Evolutionary conservation across 371 early-diverging fungal species (phyloP).

Genomic region (Zychaea mexicana): DNA sequence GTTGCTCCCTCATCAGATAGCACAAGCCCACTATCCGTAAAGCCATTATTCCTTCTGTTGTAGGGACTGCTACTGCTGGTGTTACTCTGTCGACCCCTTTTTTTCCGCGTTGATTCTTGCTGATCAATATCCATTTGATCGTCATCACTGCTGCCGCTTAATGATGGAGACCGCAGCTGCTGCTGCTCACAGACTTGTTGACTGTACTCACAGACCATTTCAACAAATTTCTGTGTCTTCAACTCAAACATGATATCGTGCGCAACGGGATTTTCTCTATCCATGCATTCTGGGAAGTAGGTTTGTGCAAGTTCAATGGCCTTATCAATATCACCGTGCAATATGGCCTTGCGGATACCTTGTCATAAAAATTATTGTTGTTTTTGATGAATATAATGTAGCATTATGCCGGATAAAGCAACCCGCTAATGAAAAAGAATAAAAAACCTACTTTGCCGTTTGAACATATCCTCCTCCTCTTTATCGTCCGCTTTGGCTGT

Average conservation of each 20-base stretch:
- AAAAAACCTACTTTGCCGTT: conserved; percentile 27
- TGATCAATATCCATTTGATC: not conserved
- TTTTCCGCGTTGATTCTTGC: not conserved
- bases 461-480: conserved; percentile 32
- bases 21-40: conserved; percentile 10
- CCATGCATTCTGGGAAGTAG: conserved; percentile 67
- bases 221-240: conserved; percentile 82
- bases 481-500: conserved; percentile 4
- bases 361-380: not conserved
- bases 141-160: conserved; percentile 1
- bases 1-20: conserved; percentile 33
- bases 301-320: conserved; percentile 67
- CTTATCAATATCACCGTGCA: conserved; percentile 71
- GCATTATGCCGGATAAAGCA: not conserved
- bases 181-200: not conserved
- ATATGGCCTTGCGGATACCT: conserved; percentile 70
- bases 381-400: conserved; percentile 8
- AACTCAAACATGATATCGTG: conserved; percentile 70
- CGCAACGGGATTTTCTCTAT: conserved; percentile 39
- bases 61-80: conserved; percentile 1
- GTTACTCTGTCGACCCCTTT: not conserved
- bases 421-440: too few relatives aligned
- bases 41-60: conserved; percentile 4
- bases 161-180: not conserved
- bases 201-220: conserved; percentile 68